Evolutionary conservation across 169 alveolate genomes (phyloP).

Genomic region (Eimeria tenella): DNA sequence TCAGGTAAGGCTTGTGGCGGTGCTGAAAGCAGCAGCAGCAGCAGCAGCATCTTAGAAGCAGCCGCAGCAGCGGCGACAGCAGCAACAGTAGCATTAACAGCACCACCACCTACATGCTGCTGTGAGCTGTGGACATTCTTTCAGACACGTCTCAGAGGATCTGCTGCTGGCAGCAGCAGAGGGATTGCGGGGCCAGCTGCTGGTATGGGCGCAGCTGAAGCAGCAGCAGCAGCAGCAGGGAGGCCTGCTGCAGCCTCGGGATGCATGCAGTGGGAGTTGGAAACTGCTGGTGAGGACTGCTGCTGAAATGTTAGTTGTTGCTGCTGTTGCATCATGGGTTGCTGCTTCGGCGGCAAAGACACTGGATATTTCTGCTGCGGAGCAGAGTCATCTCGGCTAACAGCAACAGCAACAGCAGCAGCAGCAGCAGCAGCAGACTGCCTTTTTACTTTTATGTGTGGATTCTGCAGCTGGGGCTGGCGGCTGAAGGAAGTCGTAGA

Average conservation of each 20-base stretch:
- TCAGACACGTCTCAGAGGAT: background rate
- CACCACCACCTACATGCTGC: background rate
- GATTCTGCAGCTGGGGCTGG: constrained; percentile 30
- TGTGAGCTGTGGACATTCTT: background rate
- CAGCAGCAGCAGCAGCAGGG: constrained; percentile 12
- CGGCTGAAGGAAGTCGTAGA: constrained; percentile 10
- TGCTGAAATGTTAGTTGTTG: background rate
- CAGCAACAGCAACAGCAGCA: background rate
- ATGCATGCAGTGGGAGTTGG: background rate
- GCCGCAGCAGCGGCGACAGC: background rate
- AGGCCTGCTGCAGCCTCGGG: background rate
- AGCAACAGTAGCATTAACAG: background rate
- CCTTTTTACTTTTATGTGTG: background rate
- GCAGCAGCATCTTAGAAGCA: background rate
- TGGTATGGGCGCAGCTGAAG: constrained; percentile 17
- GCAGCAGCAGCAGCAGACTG: background rate
- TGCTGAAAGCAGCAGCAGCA: background rate
- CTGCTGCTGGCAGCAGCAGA: constrained; percentile 33
- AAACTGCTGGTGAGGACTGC: constrained; percentile 14
- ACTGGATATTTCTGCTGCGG: background rate
- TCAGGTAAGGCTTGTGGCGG: background rate
- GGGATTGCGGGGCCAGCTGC: constrained; percentile 23
- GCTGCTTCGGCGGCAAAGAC: background rate
- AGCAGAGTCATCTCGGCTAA: background rate
- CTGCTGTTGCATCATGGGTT: background rate